phyloP scores from a whole-genome alignment of 495 filamentous ascomycete genomes.

The Xylaria cubensis region DNA sequence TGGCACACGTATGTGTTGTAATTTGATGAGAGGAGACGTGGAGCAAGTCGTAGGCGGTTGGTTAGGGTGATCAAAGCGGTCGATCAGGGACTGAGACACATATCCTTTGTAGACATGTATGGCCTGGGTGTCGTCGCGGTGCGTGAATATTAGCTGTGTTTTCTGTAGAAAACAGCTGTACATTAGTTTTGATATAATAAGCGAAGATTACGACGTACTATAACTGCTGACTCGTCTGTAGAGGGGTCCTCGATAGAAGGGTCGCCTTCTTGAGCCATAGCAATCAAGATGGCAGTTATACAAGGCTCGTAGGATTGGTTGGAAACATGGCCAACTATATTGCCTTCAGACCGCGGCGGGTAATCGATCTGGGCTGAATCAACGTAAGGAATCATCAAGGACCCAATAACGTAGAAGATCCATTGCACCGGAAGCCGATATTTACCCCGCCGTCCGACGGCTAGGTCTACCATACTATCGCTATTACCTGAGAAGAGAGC shows the following conservation, averaged over 20 bases:
- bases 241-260: background rate
- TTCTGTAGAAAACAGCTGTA: background rate
- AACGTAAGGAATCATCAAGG: no score
- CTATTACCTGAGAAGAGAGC: background rate
- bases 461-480: background rate
- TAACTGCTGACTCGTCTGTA: background rate
- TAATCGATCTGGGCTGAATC: no score
- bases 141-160: no score
- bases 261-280: background rate
- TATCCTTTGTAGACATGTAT: no score
- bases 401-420: no score
- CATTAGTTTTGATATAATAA: background rate
- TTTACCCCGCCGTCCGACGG: no score
- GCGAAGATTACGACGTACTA: background rate
- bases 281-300: background rate
- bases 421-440: no score
- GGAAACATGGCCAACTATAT: no score
- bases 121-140: no score
- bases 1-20: background rate
- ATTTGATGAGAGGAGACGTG: background rate
- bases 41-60: background rate
- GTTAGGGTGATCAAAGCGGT: no score
- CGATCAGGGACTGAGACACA: no score
- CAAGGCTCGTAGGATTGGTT: background rate
- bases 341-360: no score